Conservation (phyloP, 2,329 filamentous ascomycete genomes). For the Ilyonectria sp. region DNA sequence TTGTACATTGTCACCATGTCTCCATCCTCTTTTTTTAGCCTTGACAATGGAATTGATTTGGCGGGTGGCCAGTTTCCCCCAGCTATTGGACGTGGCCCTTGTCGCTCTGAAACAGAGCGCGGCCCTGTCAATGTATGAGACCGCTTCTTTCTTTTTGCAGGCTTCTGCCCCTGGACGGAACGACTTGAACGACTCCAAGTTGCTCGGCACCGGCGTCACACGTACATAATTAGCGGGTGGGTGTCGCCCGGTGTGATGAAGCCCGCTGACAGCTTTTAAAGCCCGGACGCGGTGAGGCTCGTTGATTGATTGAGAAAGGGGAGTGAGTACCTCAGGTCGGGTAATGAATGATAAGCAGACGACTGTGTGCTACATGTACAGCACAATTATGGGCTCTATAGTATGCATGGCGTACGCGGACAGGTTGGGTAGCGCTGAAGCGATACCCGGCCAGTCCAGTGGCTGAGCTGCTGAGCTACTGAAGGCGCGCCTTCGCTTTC, state of each 20-base stretch:
- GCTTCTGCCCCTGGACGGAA: not conserved
- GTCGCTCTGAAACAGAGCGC: slow-evolving; percentile 29
- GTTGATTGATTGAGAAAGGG: slow-evolving; percentile 4
- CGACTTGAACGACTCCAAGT: not conserved
- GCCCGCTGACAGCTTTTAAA: slow-evolving; percentile 2
- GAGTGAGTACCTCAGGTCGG: slow-evolving; percentile 2
- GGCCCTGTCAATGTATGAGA: slow-evolving; percentile 24
- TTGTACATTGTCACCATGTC: not conserved
- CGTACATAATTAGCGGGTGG: not conserved
- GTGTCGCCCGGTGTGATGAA: not conserved
- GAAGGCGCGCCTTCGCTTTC: slow-evolving; percentile 15
- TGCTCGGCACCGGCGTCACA: slow-evolving; percentile 2
- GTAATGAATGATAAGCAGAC: not conserved
- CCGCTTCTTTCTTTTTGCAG: not conserved
- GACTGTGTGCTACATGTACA: not conserved
- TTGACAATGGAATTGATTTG: slow-evolving; percentile 5
- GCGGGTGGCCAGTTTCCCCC: slow-evolving; percentile 9
- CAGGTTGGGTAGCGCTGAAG: slow-evolving; percentile 4
- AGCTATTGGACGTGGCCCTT: slow-evolving; percentile 20
- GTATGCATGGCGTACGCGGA: slow-evolving; percentile 6
- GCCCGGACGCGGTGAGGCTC: slow-evolving; percentile 1
- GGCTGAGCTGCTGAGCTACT: slow-evolving; percentile 8
- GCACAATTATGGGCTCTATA: too few species aligned
- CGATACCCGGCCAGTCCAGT: not conserved
- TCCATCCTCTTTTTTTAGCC: not conserved